phyloP scores from a whole-genome alignment of 129 eudicot genomes.

The Logfia minima region DNA sequence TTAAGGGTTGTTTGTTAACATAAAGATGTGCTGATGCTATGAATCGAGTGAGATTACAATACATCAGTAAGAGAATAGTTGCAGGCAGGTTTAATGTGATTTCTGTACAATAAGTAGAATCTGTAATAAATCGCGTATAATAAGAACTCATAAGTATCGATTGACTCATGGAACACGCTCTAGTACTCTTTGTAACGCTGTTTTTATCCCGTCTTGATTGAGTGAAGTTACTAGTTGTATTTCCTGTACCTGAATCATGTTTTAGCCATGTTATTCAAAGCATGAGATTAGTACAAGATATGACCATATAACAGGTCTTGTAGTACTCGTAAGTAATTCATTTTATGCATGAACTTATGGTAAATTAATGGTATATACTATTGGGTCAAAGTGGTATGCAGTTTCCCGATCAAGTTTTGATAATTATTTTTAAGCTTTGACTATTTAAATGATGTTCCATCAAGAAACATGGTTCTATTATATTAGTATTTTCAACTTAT shows the following conservation, averaged over 20 bases:
- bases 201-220: slow-evolving; percentile 87
- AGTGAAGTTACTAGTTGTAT: slow-evolving; percentile 79
- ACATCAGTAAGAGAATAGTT: slow-evolving; percentile 26
- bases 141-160: neutral
- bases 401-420: too few species aligned
- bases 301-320: neutral
- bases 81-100: slow-evolving; percentile 33
- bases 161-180: slow-evolving; percentile 77
- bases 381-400: neutral
- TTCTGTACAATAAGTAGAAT: slow-evolving; percentile 40
- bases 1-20: slow-evolving; percentile 8
- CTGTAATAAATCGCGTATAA: slow-evolving; percentile 26
- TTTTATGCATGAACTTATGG: neutral
- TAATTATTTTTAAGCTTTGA: too few species aligned
- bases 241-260: slow-evolving; percentile 73
- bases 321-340: neutral
- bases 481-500: too few species aligned
- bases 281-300: neutral
- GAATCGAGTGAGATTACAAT: slow-evolving; percentile 2
- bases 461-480: too few species aligned
- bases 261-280: slow-evolving; percentile 4
- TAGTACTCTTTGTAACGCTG: slow-evolving; percentile 74
- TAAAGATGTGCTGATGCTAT: slow-evolving; percentile 28
- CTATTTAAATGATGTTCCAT: too few species aligned
- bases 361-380: neutral